Base-by-base conservation (phyloP, 2,329 filamentous ascomycete species). In the Rhynchosporium graminicola region DNA sequence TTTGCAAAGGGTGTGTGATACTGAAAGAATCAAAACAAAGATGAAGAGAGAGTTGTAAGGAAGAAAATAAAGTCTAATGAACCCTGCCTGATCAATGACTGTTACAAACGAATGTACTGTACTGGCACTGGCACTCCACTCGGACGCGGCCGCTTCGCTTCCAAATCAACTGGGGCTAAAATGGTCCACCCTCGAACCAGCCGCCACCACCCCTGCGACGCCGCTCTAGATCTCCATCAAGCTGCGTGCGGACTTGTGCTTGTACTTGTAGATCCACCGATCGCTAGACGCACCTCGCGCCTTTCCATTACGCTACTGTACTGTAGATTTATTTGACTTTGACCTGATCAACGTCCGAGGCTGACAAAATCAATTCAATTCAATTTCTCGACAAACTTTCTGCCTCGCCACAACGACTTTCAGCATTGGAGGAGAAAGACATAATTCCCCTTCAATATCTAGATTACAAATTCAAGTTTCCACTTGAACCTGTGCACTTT, bases 341-440 rank as follows among this genome's bases (percentile, higher is more conserved):
- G 20, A 20, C 20, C 20, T 36, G 33, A 36, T 36, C 33, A 36
- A 36, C 26, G 56, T 29, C 50, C 63, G 51, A 58, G 68, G 66
- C 65, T 68, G 68, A 68, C 68, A 64, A 66, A 66, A 65, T 61
- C 20, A 20, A 20, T 20, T 20, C 20, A 20, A 20, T 20, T 20
- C 20, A 20, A 20, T 20, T 36, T 36, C 43, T 54, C 46, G 33
- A 3, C 31, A 43, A 46, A 59, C n/a, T 55, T 54, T 63, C 62
- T 68, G 66, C 63, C 63, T 63, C 65, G 59, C 67, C 62, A 42
- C 40, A 46, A 59, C 60, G 20, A 20, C 20, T 20, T 20, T 20
- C 20, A 20, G 20, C 20, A 20, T 20, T 20, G 20, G 20, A 20
- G 20, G 20, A 20, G 20, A 20, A 1, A 20, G 20, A 20, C 1